A percentile compares a stretch with the other conserved stretches of the same genome.
These are phyloP conservation scores for Yarrowia deformans DNA, from an alignment of 805 yeast species.

Conservation along the genomic window DNA sequence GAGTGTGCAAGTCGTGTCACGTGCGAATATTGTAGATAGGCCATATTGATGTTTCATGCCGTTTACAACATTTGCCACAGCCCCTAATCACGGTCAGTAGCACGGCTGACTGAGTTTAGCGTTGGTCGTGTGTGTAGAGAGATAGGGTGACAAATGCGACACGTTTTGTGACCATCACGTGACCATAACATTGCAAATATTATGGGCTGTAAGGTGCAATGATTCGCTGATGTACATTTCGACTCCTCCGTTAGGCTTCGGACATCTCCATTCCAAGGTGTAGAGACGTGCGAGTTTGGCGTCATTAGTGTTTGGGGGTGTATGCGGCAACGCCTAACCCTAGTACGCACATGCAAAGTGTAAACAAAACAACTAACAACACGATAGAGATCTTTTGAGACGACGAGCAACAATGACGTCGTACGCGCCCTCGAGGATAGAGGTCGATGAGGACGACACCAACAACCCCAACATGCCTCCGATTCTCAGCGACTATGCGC, in stretches of 20 bases:
- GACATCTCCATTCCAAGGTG: slow-evolving; percentile 28
- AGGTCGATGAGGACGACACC: slow-evolving; percentile 52
- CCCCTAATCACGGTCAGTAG: background rate
- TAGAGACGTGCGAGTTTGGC: slow-evolving; percentile 29
- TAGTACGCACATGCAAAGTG: background rate
- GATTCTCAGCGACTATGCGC: slow-evolving; percentile 64
- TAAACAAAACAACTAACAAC: slow-evolving; percentile 24
- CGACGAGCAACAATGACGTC: slow-evolving; percentile 23
- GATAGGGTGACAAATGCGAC: background rate
- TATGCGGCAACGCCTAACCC: slow-evolving; percentile 24
- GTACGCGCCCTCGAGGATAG: slow-evolving; percentile 36
- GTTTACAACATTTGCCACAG: no score
- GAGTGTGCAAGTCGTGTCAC: no score
- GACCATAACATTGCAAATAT: background rate
- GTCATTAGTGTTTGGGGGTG: background rate
- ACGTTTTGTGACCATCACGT: background rate
- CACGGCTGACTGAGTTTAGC: slow-evolving; percentile 12
- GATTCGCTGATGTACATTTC: no score
- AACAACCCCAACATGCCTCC: slow-evolving; percentile 64
- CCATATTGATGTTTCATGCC: no score
- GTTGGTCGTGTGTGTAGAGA: background rate
- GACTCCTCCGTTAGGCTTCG: background rate
- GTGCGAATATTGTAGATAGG: no score
- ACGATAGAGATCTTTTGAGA: background rate
- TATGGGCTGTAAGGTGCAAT: no score